Percentiles rank a stretch among this genome's conserved stretches.
Evolutionary conservation across 2,329 filamentous ascomycete species (phyloP).

Genomic region (Fusarium dimerum): DNA sequence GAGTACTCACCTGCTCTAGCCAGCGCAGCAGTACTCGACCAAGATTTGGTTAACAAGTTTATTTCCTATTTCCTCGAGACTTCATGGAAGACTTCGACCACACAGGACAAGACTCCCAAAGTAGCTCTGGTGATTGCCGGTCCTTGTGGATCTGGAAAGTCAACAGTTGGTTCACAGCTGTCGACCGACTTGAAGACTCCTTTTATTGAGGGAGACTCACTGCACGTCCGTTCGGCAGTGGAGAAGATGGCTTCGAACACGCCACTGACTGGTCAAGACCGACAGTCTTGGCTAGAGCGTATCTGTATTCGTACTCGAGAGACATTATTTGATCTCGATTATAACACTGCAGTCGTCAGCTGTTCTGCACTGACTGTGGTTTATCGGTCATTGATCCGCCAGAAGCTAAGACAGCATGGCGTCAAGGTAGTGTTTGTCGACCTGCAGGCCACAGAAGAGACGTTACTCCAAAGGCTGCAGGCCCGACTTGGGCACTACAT

Average conservation of each 20-base stretch:
- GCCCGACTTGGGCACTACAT: slow-evolving; percentile 38
- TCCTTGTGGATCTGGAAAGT: slow-evolving; percentile 44
- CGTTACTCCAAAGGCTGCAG: slow-evolving; percentile 29
- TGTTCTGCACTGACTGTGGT: slow-evolving; percentile 40
- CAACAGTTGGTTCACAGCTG: slow-evolving; percentile 37
- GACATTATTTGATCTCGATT: slow-evolving; percentile 28
- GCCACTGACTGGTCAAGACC: slow-evolving; percentile 36
- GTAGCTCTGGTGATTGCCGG: slow-evolving; percentile 39
- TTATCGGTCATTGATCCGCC: slow-evolving; percentile 36
- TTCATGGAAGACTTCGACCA: slow-evolving; percentile 41
- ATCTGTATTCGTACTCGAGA: slow-evolving; percentile 26
- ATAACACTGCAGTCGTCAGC: slow-evolving; percentile 35
- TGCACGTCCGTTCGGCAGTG: slow-evolving; percentile 36
- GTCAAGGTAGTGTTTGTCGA: slow-evolving; percentile 37
- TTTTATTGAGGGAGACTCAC: slow-evolving; percentile 43
- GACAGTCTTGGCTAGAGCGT: slow-evolving; percentile 32
- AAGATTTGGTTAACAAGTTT: slow-evolving; percentile 40
- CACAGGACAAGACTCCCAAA: slow-evolving; percentile 10
- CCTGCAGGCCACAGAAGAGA: slow-evolving; percentile 34
- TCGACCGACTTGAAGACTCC: slow-evolving; percentile 30
- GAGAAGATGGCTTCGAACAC: slow-evolving; percentile 33
- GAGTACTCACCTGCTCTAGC: slow-evolving; percentile 47
- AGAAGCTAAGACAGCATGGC: slow-evolving; percentile 13
- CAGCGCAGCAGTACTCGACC: slow-evolving; percentile 35
- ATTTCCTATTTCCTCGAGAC: slow-evolving; percentile 35